Evolutionary conservation across 1,284 basidiomycete species (phyloP).

Genomic region (Peniophora sp.): DNA sequence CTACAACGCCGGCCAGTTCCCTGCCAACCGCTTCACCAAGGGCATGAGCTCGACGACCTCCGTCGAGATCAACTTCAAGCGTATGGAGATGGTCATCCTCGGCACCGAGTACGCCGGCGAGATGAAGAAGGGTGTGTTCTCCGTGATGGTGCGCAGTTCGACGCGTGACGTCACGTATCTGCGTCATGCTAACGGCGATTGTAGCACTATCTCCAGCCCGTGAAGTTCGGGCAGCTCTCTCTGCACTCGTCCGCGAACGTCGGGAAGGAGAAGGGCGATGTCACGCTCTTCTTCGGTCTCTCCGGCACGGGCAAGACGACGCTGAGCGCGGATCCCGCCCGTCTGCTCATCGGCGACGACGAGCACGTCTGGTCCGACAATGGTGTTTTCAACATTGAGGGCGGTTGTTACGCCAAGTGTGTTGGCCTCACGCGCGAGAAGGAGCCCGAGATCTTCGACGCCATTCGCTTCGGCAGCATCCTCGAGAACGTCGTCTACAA

Average conservation of each 20-base stretch:
- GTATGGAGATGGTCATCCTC: constrained; percentile 99
- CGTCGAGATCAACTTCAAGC: constrained; percentile 99
- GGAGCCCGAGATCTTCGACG: constrained; percentile 97
- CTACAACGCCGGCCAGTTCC: constrained; percentile 99
- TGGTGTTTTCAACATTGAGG: constrained; percentile 99
- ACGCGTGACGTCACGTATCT: constrained; percentile 3
- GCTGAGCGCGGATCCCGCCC: constrained; percentile 87
- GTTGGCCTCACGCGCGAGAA: constrained; percentile 95
- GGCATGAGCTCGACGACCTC: constrained; percentile 99
- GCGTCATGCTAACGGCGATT: constrained; percentile 8
- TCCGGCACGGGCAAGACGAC: constrained; percentile 99
- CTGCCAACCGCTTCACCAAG: constrained; percentile 99
- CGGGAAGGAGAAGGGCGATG: constrained; percentile 83
- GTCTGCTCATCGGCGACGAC: constrained; percentile 91
- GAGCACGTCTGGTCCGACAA: constrained; percentile 98
- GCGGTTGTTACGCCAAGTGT: constrained; percentile 98
- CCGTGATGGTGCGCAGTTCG: constrained; percentile 73
- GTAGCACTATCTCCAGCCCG: constrained; percentile 95
- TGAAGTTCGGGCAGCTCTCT: constrained; percentile 97
- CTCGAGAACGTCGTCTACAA: constrained; percentile 99
- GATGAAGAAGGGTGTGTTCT: constrained; percentile 99
- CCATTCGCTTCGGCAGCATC: constrained; percentile 93
- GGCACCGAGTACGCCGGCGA: constrained; percentile 99
- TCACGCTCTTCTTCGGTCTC: constrained; percentile 98
- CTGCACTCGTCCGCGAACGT: constrained; percentile 99